A percentile compares a stretch with the other conserved stretches of the same genome.
Evolutionary conservation across 495 filamentous ascomycete species (phyloP).

Genomic region (Neurospora sublineolata): DNA sequence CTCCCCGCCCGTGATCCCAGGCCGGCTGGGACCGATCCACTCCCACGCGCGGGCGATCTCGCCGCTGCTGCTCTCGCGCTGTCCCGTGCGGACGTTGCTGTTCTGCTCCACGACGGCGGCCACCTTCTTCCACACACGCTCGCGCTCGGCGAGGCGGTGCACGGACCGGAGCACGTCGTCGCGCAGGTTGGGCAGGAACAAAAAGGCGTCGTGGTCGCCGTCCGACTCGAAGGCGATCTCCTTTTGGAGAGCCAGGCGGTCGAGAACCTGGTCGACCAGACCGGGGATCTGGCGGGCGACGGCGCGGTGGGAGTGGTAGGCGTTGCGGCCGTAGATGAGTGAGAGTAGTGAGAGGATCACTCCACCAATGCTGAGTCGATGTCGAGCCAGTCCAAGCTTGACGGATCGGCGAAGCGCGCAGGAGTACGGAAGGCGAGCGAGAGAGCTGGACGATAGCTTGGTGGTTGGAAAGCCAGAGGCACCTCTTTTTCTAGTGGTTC

Average conservation of each 20-base stretch:
- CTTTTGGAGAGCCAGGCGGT: slow-evolving; percentile 72
- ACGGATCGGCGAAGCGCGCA: slow-evolving; percentile 84
- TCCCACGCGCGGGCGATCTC: slow-evolving; percentile 89
- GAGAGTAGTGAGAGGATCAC: slow-evolving; percentile 42
- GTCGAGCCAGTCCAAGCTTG: slow-evolving; percentile 81
- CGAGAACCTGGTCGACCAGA: slow-evolving; percentile 69
- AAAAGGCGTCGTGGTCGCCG: slow-evolving; percentile 56
- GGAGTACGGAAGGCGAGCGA: slow-evolving; percentile 75
- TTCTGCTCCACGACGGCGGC: slow-evolving; percentile 79
- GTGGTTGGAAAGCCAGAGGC: slow-evolving; percentile 42
- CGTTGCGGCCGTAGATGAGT: slow-evolving; percentile 45
- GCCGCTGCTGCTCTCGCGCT: slow-evolving; percentile 70
- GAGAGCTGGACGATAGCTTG: slow-evolving; percentile 57
- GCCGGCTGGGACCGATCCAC: slow-evolving; percentile 70
- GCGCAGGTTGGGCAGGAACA: slow-evolving; percentile 76
- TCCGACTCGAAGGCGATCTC: slow-evolving; percentile 54
- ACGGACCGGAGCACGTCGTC: slow-evolving; percentile 84
- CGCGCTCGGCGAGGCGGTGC: slow-evolving; percentile 59
- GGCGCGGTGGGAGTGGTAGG: slow-evolving; percentile 44
- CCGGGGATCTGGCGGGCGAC: slow-evolving; percentile 60
- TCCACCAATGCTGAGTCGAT: slow-evolving; percentile 86
- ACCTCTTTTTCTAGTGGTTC: slow-evolving; percentile 60
- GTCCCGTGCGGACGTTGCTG: slow-evolving; percentile 76
- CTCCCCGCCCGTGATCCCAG: slow-evolving; percentile 17
- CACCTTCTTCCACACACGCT: slow-evolving; percentile 73